Conservation (phyloP, 345 rosid genomes). For the Moricandia arvensis region DNA sequence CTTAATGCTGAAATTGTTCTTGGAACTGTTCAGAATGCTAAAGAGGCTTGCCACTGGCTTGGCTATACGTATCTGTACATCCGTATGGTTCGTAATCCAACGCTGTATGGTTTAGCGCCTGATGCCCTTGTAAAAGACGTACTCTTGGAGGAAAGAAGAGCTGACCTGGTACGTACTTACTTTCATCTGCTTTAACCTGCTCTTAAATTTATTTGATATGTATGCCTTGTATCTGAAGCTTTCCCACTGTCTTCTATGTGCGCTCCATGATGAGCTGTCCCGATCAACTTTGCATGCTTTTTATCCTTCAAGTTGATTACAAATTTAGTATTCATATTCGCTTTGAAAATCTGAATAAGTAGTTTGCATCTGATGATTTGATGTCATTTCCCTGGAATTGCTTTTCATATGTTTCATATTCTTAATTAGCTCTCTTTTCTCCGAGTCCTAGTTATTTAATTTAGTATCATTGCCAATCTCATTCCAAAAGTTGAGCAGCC, state of each 20-base stretch:
- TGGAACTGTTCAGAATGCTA: conserved; percentile 94
- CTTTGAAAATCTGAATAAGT: neutral
- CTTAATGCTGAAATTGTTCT: conserved; percentile 98
- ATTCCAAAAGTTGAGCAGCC: too few relatives aligned
- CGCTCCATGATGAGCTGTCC: neutral
- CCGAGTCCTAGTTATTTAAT: neutral
- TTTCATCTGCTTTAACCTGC: conserved; percentile 8
- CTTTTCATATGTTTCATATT: neutral
- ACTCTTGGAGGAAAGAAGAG: conserved; percentile 87
- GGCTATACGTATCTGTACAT: conserved; percentile 82
- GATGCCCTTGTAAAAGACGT: conserved; percentile 76
- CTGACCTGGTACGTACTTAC: conserved; percentile 69
- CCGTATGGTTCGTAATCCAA: conserved; percentile 86
- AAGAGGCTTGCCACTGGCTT: conserved; percentile 97
- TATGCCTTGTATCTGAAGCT: conserved; percentile 1
- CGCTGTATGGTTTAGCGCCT: conserved; percentile 79
- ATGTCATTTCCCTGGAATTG: neutral
- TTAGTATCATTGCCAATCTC: neutral
- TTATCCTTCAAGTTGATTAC: neutral
- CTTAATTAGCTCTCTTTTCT: neutral
- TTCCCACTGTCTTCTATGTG: neutral
- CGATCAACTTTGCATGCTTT: neutral
- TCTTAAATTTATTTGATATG: conserved; percentile 1
- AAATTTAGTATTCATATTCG: conserved; percentile 7
- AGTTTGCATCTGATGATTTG: conserved; percentile 11